A percentile compares a stretch with the other conserved stretches of the same genome.
phyloP scores from a whole-genome alignment of 78 protist species.

The Dictyostelium citrinum region DNA sequence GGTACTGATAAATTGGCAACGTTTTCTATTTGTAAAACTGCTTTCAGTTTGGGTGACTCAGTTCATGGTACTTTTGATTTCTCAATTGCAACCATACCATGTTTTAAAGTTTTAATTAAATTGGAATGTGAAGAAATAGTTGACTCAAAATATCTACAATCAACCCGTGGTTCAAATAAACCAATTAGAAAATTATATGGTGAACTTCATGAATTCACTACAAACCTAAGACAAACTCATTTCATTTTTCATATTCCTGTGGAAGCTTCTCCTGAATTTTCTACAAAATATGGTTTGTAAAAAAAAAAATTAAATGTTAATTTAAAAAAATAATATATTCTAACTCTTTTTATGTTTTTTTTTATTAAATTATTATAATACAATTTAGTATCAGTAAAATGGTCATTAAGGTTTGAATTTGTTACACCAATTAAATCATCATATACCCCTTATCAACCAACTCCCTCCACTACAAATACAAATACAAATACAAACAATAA shows the following conservation, averaged over 20 bases:
- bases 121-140: conserved; percentile 58
- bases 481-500: not conserved
- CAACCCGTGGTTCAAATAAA: conserved; percentile 3
- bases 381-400: conserved; percentile 54
- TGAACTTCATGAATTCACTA: conserved; percentile 63
- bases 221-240: conserved; percentile 62
- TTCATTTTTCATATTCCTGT: conserved; percentile 73
- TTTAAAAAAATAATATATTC: too few species aligned
- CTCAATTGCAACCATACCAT: conserved; percentile 69
- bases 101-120: conserved; percentile 48
- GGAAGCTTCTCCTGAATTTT: conserved; percentile 69
- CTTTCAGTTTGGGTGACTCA: conserved; percentile 58
- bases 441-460: not conserved
- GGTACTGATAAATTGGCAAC: conserved; percentile 58
- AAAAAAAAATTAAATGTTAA: too few species aligned
- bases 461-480: not conserved
- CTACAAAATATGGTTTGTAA: conserved; percentile 45
- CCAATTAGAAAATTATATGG: conserved; percentile 70
- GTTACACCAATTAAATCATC: conserved; percentile 56
- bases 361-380: not conserved
- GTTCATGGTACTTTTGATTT: conserved; percentile 78
- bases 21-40: conserved; percentile 58
- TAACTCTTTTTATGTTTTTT: not conserved
- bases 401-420: conserved; percentile 70
- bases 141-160: conserved; percentile 41